Conservation (phyloP, 805 yeast species). For the Schwanniomyces yamadae region DNA sequence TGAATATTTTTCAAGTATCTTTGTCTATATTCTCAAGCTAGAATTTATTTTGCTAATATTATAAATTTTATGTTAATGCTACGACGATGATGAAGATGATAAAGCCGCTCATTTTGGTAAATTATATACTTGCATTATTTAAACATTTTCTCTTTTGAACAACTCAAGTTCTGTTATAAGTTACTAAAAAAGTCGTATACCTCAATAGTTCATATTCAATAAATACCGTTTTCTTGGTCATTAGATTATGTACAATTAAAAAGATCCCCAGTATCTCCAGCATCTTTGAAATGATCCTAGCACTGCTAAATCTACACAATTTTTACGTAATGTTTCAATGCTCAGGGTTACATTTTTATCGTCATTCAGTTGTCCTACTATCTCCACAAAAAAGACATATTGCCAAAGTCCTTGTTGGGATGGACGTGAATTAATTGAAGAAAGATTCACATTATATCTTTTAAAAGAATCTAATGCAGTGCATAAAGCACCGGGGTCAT, state of each 20-base stretch:
- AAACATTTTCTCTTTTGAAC: too few species aligned
- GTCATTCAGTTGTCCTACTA: slow-evolving; percentile 39
- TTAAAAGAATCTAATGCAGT: slow-evolving; percentile 60
- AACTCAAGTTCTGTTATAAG: too few species aligned
- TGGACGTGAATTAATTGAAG: slow-evolving; percentile 77
- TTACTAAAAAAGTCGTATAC: too few species aligned
- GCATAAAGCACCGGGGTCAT: slow-evolving; percentile 74
- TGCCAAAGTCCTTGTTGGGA: slow-evolving; percentile 69
- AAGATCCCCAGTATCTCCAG: slow-evolving; percentile 30
- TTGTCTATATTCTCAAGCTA: background rate
- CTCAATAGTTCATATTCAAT: too few species aligned
- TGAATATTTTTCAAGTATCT: too few species aligned
- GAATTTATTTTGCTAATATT: background rate
- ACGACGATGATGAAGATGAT: too few species aligned
- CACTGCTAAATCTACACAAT: slow-evolving; percentile 51
- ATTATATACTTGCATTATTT: too few species aligned
- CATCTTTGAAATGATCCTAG: slow-evolving; percentile 60
- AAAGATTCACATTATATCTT: slow-evolving; percentile 57
- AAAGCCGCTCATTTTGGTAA: too few species aligned
- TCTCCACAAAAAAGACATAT: slow-evolving; percentile 78
- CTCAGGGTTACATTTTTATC: slow-evolving; percentile 31
- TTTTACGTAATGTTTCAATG: slow-evolving; percentile 40
- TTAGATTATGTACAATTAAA: too few species aligned
- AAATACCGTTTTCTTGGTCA: too few species aligned
- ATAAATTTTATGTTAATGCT: too few species aligned